Conservation (phyloP, 768 basidiomycete species). For the Bullera alba region DNA sequence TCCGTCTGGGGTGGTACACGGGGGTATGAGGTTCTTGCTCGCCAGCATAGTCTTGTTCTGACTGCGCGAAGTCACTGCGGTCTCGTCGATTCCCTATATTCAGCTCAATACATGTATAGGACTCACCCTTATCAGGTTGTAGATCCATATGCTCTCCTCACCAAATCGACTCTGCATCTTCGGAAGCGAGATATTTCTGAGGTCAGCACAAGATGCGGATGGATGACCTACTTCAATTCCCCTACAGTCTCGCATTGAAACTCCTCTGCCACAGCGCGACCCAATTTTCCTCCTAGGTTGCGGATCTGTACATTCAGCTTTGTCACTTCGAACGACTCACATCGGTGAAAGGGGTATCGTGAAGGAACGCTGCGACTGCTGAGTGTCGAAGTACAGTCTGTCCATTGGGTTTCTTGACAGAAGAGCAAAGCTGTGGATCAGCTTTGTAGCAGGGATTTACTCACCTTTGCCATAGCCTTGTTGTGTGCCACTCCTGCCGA, state of each 20-base stretch:
- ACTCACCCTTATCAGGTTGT: not conserved
- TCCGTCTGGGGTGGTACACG: slow-evolving; percentile 63
- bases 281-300: slow-evolving; percentile 88
- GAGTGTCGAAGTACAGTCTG: slow-evolving; percentile 76
- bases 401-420: slow-evolving; percentile 78
- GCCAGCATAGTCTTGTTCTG: slow-evolving; percentile 16
- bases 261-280: slow-evolving; percentile 71
- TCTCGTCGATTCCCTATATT: slow-evolving; percentile 8
- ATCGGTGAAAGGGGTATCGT: slow-evolving; percentile 75
- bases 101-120: no score
- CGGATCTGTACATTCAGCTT: not conserved
- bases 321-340: not conserved
- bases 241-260: slow-evolving; percentile 82
- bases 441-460: no score
- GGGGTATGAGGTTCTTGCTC: slow-evolving; percentile 81
- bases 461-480: slow-evolving; percentile 91
- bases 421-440: slow-evolving; percentile 48
- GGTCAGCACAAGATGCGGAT: not conserved
- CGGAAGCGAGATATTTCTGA: not conserved
- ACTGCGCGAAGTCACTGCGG: slow-evolving; percentile 6
- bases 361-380: slow-evolving; percentile 75
- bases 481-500: slow-evolving; percentile 86
- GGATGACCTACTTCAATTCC: slow-evolving; percentile 73
- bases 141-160: not conserved
- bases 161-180: not conserved